Conservation (phyloP, 2,329 filamentous ascomycete species). For the Trichoderma sp. region DNA sequence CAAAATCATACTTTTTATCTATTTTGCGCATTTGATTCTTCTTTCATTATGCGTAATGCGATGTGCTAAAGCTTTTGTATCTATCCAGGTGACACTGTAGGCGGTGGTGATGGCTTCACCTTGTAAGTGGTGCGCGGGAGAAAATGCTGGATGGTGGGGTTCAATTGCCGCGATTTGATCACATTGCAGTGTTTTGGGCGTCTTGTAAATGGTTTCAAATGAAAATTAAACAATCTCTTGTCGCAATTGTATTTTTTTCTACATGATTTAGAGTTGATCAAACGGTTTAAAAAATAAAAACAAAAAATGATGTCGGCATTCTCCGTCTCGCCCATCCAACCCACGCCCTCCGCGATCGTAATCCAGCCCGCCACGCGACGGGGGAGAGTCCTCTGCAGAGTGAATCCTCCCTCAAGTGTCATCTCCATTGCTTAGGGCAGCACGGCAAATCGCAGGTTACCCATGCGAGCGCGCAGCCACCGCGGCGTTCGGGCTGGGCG, state of each 20-base stretch:
- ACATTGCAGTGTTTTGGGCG: background rate
- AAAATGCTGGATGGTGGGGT: background rate
- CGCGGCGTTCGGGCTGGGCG: slow-evolving; percentile 72
- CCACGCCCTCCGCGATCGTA: slow-evolving; percentile 66
- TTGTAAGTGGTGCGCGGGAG: background rate
- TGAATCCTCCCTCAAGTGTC: slow-evolving; percentile 72
- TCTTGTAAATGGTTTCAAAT: fast-evolving
- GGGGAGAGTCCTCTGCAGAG: slow-evolving; percentile 73
- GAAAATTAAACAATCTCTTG: background rate
- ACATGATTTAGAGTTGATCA: background rate
- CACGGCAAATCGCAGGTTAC: slow-evolving; percentile 63
- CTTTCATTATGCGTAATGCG: background rate
- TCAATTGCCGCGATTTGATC: background rate
- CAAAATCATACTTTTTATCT: background rate
- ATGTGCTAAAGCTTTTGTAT: background rate
- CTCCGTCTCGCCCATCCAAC: slow-evolving; percentile 59
- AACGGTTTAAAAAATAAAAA: slow-evolving; percentile 35
- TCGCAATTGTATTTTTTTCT: background rate
- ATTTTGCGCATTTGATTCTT: background rate
- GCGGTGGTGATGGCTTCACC: slow-evolving; percentile 19
- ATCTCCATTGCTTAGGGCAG: slow-evolving; percentile 69
- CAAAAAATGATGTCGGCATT: slow-evolving; percentile 53
- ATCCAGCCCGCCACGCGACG: slow-evolving; percentile 72
- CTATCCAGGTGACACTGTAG: background rate
- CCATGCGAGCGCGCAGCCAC: slow-evolving; percentile 67